Base-by-base conservation (phyloP, 202 grass and related monocot genomes). In the Elaeis oleifera region DNA sequence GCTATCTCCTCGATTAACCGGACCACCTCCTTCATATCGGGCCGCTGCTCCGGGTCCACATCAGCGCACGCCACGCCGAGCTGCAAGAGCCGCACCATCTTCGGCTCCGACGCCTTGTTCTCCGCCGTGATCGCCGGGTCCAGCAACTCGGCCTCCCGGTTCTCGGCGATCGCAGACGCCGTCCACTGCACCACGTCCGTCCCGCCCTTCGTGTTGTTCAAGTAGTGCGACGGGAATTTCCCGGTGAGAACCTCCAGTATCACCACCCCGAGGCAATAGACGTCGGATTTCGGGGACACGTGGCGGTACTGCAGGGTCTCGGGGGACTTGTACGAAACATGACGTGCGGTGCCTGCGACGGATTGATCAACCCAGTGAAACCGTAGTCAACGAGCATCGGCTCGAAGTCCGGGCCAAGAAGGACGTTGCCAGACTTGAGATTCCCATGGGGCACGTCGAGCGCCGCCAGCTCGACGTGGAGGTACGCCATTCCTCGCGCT, bases 371-470 rank as follows among this genome's bases (percentile, higher is more conserved):
- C 18, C 76, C 76, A 53, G 74, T 59, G 76, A 90, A 72, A 22
- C 83, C 79, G 70, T 72, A 82, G 76, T 86, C 87, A 21, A 74
- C 76, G 23, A 90, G 44, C 22, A 57, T 56, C 0, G 83, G 83
- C 70, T 83, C 69, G 61, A 90, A 64, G 19, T 64, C 23, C 14
- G 29, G 58, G 54, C 56, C 70, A 5, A 90, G 87, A 18, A 90
- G 87, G 70, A 90, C 53, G 76, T 90, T 90, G 1, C 82, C 79
- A 0, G 87, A 90, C 76, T 90, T 86, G 54, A 90, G 79, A 77
- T 86, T 90, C 49, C 87, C 87, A 59, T 90, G 87, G 14, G 73
- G 73, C 51, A 55, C 65, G 65, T 74, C 73, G 62, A 74, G 73
- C 2, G 59, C 53, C 13, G 65, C 73, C 0, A 90, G 79, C 66